These are phyloP conservation scores for Talaromyces sp. DNA, from an alignment of 2,329 filamentous ascomycete species.

Conservation along the genomic window DNA sequence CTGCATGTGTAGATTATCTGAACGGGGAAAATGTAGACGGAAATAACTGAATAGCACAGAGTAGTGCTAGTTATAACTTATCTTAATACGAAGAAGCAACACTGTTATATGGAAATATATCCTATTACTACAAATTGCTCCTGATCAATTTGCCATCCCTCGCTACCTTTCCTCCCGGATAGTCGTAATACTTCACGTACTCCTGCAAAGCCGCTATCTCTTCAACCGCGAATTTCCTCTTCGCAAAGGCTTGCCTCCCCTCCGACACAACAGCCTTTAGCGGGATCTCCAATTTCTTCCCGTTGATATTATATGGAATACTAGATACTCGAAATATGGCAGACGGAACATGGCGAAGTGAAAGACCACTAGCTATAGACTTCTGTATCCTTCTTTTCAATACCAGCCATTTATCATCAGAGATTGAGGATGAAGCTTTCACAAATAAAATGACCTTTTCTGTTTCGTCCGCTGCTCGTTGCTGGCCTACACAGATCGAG, in stretches of 20 bases:
- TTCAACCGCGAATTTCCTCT: conserved; percentile 1
- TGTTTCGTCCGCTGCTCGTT: neutral
- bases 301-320: conserved; percentile 13
- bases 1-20: too few relatives aligned
- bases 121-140: neutral
- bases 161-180: neutral
- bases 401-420: neutral
- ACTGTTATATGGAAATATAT: neutral
- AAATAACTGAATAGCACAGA: too few relatives aligned
- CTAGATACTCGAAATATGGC: conserved; percentile 3
- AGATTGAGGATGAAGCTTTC: neutral
- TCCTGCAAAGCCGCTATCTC: neutral
- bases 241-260: conserved; percentile 4
- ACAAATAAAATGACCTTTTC: conserved; percentile 6
- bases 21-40: too few relatives aligned
- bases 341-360: conserved; percentile 12
- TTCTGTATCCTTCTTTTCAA: neutral
- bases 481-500: conserved; percentile 6
- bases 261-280: conserved; percentile 6
- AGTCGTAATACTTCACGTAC: neutral
- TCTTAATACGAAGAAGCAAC: too few relatives aligned
- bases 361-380: conserved; percentile 1
- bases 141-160: neutral
- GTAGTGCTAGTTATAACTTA: too few relatives aligned
- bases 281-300: conserved; percentile 13